Evolutionary conservation across 2,329 filamentous ascomycete species (phyloP).

Genomic region (Penicillium sp.): DNA sequence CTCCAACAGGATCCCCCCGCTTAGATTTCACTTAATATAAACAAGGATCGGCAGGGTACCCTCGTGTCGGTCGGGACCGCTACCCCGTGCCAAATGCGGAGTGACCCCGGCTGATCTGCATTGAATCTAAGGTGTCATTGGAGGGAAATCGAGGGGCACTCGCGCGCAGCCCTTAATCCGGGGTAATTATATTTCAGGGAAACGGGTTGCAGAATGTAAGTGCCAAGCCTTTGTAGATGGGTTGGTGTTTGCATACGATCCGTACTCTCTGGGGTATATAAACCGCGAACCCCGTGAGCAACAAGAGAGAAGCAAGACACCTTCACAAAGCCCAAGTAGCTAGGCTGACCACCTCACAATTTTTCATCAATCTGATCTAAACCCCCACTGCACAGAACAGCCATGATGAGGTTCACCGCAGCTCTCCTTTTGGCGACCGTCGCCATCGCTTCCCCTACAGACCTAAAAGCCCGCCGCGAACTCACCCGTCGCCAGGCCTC

Average conservation of each 20-base stretch:
- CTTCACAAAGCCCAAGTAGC: no score
- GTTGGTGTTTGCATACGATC: no score
- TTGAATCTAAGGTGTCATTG: not conserved
- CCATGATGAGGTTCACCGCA: not conserved
- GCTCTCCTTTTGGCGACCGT: not conserved
- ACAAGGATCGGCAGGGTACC: no score
- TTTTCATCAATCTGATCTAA: no score
- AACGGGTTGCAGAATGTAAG: not conserved
- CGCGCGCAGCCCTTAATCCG: not conserved
- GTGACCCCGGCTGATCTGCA: not conserved
- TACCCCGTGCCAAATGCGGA: conserved; percentile 3
- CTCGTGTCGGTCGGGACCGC: not conserved
- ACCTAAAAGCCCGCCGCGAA: not conserved
- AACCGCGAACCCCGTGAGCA: not conserved
- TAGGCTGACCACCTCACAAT: no score
- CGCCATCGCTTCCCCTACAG: not conserved
- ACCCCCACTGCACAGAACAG: no score
- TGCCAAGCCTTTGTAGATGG: no score
- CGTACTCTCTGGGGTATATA: not conserved
- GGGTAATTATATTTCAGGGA: not conserved
- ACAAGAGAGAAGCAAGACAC: not conserved
- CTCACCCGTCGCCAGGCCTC: conserved; percentile 9
- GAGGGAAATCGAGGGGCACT: not conserved
- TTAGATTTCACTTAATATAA: no score
- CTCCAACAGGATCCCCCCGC: not conserved